Evolutionary conservation across 1,284 basidiomycete species (phyloP), one percentile per base, ranked within the genome.

Genomic region (Anthracocystis setariae): DNA sequence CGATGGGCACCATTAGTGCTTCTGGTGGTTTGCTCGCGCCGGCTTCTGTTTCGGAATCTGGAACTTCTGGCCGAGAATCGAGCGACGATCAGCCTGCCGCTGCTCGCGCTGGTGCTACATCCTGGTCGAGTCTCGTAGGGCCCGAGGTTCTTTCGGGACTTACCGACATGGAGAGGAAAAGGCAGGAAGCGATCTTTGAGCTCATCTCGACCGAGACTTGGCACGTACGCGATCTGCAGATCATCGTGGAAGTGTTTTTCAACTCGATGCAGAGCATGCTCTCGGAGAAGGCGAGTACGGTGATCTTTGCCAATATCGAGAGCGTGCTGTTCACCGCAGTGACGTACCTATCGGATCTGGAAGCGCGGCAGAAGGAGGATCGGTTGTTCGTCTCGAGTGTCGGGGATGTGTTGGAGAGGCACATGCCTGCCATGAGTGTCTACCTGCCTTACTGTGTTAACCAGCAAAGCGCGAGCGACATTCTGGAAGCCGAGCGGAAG

Each of bases 131-230:
- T 80, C 84, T 97, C 48, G 90, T 97, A 0, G 92, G 94, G 73
- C 89, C 89, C 66, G 88, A 88, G 35, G 91, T 91, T 0, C 83
- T 96, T 32, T 89, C 90, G 23, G 53, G 90, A 74, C 92, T 98
- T 24, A 90, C 91, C 4, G 94, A 98, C 66, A 87, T 85, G 33
- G 96, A 99, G 86, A 95, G 96, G 87, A 95, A 90, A 84, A 88
- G 96, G 1, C 96, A 99, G 82, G 96, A 99, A 83, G 92, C 94
- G 27, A 98, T 99, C 85, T 98, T 98, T 82, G 96, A 99, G 85
- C 92, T 97, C 70, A 96, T 98, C 56, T 96, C 96, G 82, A 98
- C 96, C 17, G 96, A 98, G 82, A 88, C 93, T 13, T 94, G 97
- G 84, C 98, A 98, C 84, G 94, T 98, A 39, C 88, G 92, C 51